These are phyloP conservation scores for Lithospermum erythrorhizon DNA, from an alignment of 257 asterid species.

Conservation along the genomic window DNA sequence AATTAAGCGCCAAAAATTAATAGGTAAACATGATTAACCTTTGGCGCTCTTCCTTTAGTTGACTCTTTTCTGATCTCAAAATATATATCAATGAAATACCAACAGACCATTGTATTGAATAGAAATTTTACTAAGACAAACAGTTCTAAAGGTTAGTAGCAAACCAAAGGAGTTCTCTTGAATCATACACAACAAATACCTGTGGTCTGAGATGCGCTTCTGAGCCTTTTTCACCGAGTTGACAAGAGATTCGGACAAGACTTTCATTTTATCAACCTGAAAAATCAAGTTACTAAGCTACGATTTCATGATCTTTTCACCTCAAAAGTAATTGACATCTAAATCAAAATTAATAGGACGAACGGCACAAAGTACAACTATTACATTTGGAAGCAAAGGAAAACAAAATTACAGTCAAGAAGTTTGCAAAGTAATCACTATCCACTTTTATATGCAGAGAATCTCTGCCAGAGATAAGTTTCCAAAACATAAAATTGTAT, in stretches of 20 bases:
- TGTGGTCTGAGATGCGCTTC: slow-evolving; percentile 78
- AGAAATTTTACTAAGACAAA: not conserved
- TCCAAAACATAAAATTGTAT: not conserved
- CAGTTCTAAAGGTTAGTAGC: not conserved
- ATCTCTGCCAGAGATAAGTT: not conserved
- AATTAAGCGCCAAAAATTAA: not conserved
- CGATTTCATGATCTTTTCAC: not conserved
- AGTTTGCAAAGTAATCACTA: not conserved
- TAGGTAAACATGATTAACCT: not conserved
- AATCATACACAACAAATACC: slow-evolving; percentile 25
- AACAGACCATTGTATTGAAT: not conserved
- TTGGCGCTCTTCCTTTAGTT: not conserved
- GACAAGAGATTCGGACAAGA: slow-evolving; percentile 77
- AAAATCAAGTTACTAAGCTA: slow-evolving; percentile 21
- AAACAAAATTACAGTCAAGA: not conserved
- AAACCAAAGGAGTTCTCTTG: not conserved
- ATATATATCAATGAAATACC: not conserved
- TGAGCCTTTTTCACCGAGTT: slow-evolving; percentile 76
- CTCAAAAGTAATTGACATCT: not conserved
- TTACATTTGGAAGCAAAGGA: not conserved
- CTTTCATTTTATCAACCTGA: slow-evolving; percentile 93
- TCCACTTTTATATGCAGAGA: not conserved
- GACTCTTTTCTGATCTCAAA: not conserved
- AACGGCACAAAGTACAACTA: not conserved
- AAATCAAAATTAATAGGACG: not conserved